These are phyloP conservation scores for Malassezia slooffiae DNA, from an alignment of 1,284 basidiomycete species.

Conservation along the genomic window DNA sequence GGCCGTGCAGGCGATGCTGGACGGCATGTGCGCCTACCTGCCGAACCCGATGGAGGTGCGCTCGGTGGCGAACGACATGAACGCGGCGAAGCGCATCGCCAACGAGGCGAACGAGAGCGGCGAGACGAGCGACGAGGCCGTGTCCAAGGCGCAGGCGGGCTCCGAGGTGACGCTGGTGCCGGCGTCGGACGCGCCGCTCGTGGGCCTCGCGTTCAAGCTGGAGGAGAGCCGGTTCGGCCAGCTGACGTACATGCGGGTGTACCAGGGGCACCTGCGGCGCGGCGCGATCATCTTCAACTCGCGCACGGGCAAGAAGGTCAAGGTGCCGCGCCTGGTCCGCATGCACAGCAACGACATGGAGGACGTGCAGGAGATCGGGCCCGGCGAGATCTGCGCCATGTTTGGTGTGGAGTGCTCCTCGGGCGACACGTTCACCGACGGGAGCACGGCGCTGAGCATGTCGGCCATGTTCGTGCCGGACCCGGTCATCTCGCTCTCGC, in stretches of 20 bases:
- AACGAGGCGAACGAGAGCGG: slow-evolving; percentile 27
- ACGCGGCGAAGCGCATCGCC: slow-evolving; percentile 51
- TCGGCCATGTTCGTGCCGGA: slow-evolving; percentile 98
- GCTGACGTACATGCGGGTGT: slow-evolving; percentile 97
- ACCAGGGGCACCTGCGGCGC: slow-evolving; percentile 83
- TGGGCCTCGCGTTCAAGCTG: slow-evolving; percentile 94
- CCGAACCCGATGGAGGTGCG: slow-evolving; percentile 75
- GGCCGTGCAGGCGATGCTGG: slow-evolving; percentile 82
- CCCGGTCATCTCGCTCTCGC: slow-evolving; percentile 88
- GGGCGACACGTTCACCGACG: slow-evolving; percentile 84
- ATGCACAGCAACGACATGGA: slow-evolving; percentile 99
- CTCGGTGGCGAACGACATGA: slow-evolving; percentile 71
- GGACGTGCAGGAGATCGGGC: slow-evolving; percentile 83
- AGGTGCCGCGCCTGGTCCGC: slow-evolving; percentile 89
- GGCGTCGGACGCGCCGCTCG: slow-evolving; percentile 61
- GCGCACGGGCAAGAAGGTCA: slow-evolving; percentile 90
- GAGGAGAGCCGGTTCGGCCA: slow-evolving; percentile 97
- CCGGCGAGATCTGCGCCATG: slow-evolving; percentile 99
- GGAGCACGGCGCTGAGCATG: slow-evolving; percentile 48
- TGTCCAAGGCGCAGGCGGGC: slow-evolving; percentile 25
- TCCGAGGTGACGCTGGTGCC: slow-evolving; percentile 34
- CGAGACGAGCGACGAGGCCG: slow-evolving; percentile 24
- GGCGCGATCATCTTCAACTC: slow-evolving; percentile 81
- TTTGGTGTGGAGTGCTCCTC: slow-evolving; percentile 98
- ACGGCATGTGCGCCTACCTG: slow-evolving; percentile 90